Base-by-base conservation (phyloP, 805 yeast genomes). In the Wickerhamomyces mucosus region DNA sequence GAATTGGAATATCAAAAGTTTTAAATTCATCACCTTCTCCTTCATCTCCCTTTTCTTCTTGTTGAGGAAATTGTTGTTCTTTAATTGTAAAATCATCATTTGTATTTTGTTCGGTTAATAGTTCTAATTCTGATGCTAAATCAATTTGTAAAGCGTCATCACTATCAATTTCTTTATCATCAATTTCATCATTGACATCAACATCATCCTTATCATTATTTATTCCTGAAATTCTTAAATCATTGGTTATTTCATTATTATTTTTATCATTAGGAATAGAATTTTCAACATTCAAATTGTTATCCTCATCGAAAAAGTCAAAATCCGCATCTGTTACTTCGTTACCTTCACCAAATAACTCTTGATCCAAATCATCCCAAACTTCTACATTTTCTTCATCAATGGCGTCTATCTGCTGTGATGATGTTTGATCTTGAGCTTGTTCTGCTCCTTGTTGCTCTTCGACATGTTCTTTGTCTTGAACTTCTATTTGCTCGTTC, bases 1-100 rank as follows among this genome's bases (percentile, higher is more conserved):
- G 72, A 31, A 67, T 59, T 1, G 80, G 79, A 26, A 73, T 70
- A 45, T 74, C 76, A 38, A 69, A 47, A 2, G 47, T 7, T 32
- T 31, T 7, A 12, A 20, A 15, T 27, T 33, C n/a, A n/a, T n/a
- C n/a, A n/a, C n/a, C 26, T 12, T 32, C 23, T 16, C 10, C 10
- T 18, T 13, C 9, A 3, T 21, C 40, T 38, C 28, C 41, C 11
- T 40, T 41, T 10, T 29, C 31, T 4, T 46, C 16, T 17, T 13
- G 27, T 14, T 3, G 6, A 4, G n/a, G n/a, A n/a, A n/a, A n/a
- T n/a, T n/a, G n/a, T n/a, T n/a, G n/a, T n/a, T n/a, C n/a, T n/a
- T n/a, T n/a, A n/a, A n/a, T n/a, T n/a, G n/a, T n/a, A n/a, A n/a
- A n/a, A n/a, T n/a, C 27, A 1, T 28, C 19, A 6, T 33, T 28